Evolutionary conservation across 2,329 filamentous ascomycete species (phyloP), one percentile per base, ranked within the genome.

Genomic region (Atkinsonella hypoxylon): DNA sequence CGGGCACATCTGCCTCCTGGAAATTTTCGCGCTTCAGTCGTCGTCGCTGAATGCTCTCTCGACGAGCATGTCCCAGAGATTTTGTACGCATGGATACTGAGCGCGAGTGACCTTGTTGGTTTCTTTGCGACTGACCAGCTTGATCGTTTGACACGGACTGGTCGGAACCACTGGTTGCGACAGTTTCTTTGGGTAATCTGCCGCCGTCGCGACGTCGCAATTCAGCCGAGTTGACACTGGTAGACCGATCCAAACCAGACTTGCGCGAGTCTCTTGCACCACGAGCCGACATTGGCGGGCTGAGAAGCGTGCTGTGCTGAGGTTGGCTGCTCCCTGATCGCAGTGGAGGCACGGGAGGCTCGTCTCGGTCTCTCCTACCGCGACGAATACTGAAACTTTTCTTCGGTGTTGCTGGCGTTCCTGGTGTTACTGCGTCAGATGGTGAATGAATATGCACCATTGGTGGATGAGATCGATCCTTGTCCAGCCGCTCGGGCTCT

Each of bases 11-110:
- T 18, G 83, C 81, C 55, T 89, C 83, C 50, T 80, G 78, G 13
- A 78, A 75, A 52, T 85, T 84, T 58, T 90, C 87, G 59, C 87
- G 78, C 48, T 81, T 79, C 50, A 83, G 78, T 49, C 91, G 81
- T 51, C 91, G 80, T 44, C 87, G 87, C 67, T 96, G 91, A 50
- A 96, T 95, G 64, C 89, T 95, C 65, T 96, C 91, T 53, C 88
- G 79, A 39, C 91, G 81, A 43, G 88, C 87, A 64, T 97, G 90
- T 2, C 90, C 89, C 20, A 96, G 76, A 4, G 89, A 95, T 66
- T 93, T 93, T 9, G 91, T 83, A 55, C 91, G 81, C 61, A 81
- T 77, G 6, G 85, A 82, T 18, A 83, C 77, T 2, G 78, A 77
- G 48, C 79, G 77, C 36, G 76, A 72, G 52, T 76, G 75, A 0